Percentiles rank a stretch among this genome's conserved stretches.
phyloP scores from a whole-genome alignment of 768 basidiomycete genomes.

The Terana coerulea region DNA sequence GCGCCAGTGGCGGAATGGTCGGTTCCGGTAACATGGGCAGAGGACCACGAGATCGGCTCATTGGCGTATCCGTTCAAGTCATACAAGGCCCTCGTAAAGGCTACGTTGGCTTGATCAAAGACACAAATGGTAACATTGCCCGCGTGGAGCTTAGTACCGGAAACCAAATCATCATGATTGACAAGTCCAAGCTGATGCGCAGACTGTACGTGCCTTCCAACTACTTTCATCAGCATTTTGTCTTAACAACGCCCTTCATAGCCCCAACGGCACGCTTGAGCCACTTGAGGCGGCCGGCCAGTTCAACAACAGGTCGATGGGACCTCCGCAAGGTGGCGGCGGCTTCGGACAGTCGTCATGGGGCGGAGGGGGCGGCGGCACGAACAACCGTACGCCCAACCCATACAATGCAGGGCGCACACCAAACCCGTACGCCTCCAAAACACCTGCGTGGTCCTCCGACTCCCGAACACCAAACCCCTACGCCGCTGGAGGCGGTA shows the following conservation, averaged over 20 bases:
- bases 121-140: conserved; percentile 82
- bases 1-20: conserved; percentile 70
- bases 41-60: conserved; percentile 77
- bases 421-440: conserved; percentile 45
- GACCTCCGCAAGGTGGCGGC: conserved; percentile 33
- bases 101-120: conserved; percentile 89
- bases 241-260: conserved; percentile 22
- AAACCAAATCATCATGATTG: conserved; percentile 86
- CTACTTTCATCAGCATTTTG: background rate
- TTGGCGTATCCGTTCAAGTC: conserved; percentile 75
- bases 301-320: conserved; percentile 20
- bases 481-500: conserved; percentile 24
- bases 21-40: conserved; percentile 75
- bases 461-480: conserved; percentile 51
- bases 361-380: conserved; percentile 1
- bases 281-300: conserved; percentile 34
- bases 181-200: conserved; percentile 72
- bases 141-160: conserved; percentile 89
- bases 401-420: conserved; percentile 46
- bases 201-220: conserved; percentile 46
- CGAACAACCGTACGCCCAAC: conserved; percentile 63
- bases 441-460: conserved; percentile 49
- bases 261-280: conserved; percentile 53
- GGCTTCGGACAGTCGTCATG: no score
- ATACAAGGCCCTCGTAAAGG: conserved; percentile 90